Base-by-base conservation (phyloP, 2,329 filamentous ascomycete species). In the Curvularia sp. region DNA sequence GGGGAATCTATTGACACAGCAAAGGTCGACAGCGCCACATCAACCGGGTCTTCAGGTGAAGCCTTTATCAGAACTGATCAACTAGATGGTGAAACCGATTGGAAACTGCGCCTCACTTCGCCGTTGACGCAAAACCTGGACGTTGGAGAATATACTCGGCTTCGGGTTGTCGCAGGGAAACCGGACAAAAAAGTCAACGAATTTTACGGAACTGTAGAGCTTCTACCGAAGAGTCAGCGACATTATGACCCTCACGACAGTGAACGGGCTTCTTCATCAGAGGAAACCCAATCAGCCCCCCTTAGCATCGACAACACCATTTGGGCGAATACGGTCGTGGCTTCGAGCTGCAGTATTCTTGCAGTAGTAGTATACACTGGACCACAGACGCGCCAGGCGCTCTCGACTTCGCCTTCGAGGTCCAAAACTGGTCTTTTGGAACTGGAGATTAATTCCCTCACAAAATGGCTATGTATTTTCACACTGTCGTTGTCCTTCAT, bases 61-160 rank as follows among this genome's bases (percentile, higher is more conserved):
- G 94, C 94, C 0, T 99, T 99, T 71, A 98, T 99, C 72, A 87
- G 95, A 60, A 99, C 96, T 1, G 95, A 99, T 77, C 95, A 99
- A 74, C 84, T 99, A 9, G 95, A 99, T 71, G 95, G 95, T 67
- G 95, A 99, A 79, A 99, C 95, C 0, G 95, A 99, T 73, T 99
- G 95, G 96, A 99, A 99, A 79, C 82, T 99, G 56, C 89, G 96
- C 30, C 78, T 98, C 35, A 93, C 95, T 1, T 95, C 93, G 12
- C 87, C 91, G 0, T 78, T 98, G 26, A 94, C 93, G 0, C 95
- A 99, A 72, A 85, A 82, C n/a, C 81, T 99, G 20, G 79, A 88
- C 0, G 79, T 88, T 1, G 85, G 86, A 46, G 91, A 97, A 65
- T 88, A 97, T 53, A 80, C 81, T 2, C 81, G 85, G 35, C 75